These are phyloP conservation scores for Phytophthora hibernalis DNA, from an alignment of 352 stramenopile species.

Conservation along the genomic window DNA sequence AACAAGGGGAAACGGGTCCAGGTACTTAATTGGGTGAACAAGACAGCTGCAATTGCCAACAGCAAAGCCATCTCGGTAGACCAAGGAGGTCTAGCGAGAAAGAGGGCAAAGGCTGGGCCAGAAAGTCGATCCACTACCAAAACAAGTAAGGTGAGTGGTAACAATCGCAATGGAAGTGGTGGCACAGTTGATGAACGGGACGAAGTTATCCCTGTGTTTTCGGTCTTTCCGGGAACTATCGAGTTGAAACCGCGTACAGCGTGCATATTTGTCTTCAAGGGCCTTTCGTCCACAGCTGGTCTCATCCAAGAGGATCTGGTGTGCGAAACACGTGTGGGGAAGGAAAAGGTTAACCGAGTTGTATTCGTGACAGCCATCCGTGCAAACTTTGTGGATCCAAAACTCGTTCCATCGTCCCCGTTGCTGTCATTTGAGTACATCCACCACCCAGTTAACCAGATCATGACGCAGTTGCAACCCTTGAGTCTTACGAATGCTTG, in stretches of 20 bases:
- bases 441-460: constrained; percentile 74
- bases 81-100: constrained; percentile 26
- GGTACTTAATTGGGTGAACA: constrained; percentile 93
- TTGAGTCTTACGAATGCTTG: constrained; percentile 90
- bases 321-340: constrained; percentile 92
- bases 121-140: constrained; percentile 21
- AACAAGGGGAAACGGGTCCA: constrained; percentile 95
- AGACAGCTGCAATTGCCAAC: constrained; percentile 32
- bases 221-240: constrained; percentile 91
- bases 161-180: constrained; percentile 28
- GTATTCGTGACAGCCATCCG: constrained; percentile 91
- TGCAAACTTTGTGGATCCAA: constrained; percentile 92
- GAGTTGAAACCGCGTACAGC: constrained; percentile 94
- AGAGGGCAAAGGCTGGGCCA: constrained; percentile 15
- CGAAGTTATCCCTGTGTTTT: constrained; percentile 80
- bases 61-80: constrained; percentile 26
- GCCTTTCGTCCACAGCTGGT: constrained; percentile 68
- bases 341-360: constrained; percentile 91
- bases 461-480: constrained; percentile 69
- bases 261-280: constrained; percentile 94
- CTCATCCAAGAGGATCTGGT: constrained; percentile 85
- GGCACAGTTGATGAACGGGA: constrained; percentile 22
- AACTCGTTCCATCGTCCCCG: constrained; percentile 75
- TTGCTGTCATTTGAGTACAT: constrained; percentile 91
- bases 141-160: constrained; percentile 21